Conservation (phyloP, 306 rosid species). For the Vigna angularis region DNA sequence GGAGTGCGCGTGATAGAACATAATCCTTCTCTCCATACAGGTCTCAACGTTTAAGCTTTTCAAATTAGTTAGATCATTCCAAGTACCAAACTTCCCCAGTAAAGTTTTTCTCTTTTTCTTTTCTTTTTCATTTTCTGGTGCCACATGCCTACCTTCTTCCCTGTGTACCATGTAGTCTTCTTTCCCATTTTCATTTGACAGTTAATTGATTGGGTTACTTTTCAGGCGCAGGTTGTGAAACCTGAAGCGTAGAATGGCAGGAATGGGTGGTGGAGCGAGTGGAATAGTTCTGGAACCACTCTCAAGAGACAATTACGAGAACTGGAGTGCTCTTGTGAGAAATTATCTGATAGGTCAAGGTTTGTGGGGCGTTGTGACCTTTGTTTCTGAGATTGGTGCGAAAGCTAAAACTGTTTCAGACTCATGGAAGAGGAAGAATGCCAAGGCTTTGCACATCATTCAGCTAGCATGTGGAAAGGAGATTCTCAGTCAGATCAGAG, state of each 20-base stretch:
- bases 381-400: neutral
- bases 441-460: slow-evolving; percentile 41
- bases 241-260: neutral
- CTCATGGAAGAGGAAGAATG: neutral
- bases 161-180: too few relatives aligned
- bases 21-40: too few relatives aligned
- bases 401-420: neutral
- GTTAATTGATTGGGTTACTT: too few relatives aligned
- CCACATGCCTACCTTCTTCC: too few relatives aligned
- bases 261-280: neutral
- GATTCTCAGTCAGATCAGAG: neutral
- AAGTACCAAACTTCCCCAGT: too few relatives aligned
- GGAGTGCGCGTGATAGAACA: too few relatives aligned
- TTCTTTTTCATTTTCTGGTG: too few relatives aligned
- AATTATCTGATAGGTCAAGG: slow-evolving; percentile 28
- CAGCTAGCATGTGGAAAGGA: slow-evolving; percentile 40
- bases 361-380: slow-evolving; percentile 19
- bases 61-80: too few relatives aligned
- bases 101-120: too few relatives aligned
- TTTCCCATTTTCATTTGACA: too few relatives aligned
- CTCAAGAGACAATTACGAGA: slow-evolving; percentile 32
- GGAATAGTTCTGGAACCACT: slow-evolving; percentile 40
- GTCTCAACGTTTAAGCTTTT: too few relatives aligned
- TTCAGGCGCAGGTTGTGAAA: too few relatives aligned
- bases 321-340: slow-evolving; percentile 35